These are phyloP conservation scores for Clonostachys sp. DNA, from an alignment of 2,329 filamentous ascomycete genomes.

Conservation along the genomic window DNA sequence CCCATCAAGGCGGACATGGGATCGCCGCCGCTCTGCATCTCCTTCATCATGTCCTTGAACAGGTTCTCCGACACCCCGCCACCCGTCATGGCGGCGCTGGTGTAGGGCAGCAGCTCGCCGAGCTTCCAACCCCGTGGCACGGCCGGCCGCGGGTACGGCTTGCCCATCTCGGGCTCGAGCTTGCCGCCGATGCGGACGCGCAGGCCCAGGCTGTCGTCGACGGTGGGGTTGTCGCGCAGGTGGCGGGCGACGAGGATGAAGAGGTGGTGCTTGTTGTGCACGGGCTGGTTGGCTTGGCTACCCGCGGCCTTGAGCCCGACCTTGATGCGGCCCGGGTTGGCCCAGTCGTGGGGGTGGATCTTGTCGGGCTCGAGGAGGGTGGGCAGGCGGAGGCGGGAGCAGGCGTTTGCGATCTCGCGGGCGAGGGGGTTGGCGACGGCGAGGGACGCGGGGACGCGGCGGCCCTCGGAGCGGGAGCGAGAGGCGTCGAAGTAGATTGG, in stretches of 20 bases:
- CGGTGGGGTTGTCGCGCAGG: constrained; percentile 74
- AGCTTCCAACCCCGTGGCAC: constrained; percentile 92
- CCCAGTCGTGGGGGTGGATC: constrained; percentile 94
- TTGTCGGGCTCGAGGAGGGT: constrained; percentile 88
- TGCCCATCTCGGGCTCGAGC: constrained; percentile 54
- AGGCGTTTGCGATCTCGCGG: constrained; percentile 83
- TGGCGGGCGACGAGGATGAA: constrained; percentile 76
- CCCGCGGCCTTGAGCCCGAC: constrained; percentile 58
- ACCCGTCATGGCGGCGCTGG: constrained; percentile 85
- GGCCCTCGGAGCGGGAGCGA: constrained; percentile 71
- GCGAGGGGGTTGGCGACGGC: constrained; percentile 85
- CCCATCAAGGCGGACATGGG: constrained; percentile 38
- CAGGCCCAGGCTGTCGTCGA: constrained; percentile 61
- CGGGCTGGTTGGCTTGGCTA: constrained; percentile 21
- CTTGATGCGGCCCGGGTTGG: constrained; percentile 86
- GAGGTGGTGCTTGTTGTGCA: constrained; percentile 82
- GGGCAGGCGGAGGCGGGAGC: constrained; percentile 63
- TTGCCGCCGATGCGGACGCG: constrained; percentile 70
- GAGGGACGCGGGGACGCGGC: constrained; percentile 67
- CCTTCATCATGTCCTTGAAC: constrained; percentile 94
- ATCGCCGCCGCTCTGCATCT: constrained; percentile 62
- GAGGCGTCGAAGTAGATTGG: constrained; percentile 88
- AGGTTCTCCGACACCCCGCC: constrained; percentile 93
- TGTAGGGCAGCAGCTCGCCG: constrained; percentile 74
- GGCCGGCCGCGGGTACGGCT: constrained; percentile 66